Base-by-base conservation (phyloP, 306 rosid species). In the Oemleria cerasiformis region DNA sequence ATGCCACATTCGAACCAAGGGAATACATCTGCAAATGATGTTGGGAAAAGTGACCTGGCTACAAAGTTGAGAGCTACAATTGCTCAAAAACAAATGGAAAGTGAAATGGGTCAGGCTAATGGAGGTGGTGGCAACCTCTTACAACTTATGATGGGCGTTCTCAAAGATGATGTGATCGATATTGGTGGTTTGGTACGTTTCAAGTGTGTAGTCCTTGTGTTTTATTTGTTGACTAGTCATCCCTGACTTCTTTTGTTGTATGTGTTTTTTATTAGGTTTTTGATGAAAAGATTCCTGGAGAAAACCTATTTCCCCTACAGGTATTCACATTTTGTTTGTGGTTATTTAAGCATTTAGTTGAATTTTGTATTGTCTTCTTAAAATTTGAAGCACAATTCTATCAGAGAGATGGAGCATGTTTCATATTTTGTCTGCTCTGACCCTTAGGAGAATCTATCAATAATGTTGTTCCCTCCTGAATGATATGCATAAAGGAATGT, bases 1-100 rank as follows among this genome's bases (percentile, higher is more conserved):
- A 65, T 91, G 43, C 83, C 91, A 71, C 82, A 84, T 65, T 48
- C 48, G 65, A 82, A 76, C 41, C 84, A 85, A 71, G 91, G 88
- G 68, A 79, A 71, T 86, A 74, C 81, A 69, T 68, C 88, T 36
- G 53, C 70, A 58, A 78, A 54, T 73, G 94, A 89, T 76, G 86
- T 84, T 53, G 99, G 90, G 57, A 90, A 84, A 77, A 86, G 82
- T 76, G 99, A 95, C 73, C 89, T 95, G 73, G 99, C 99, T n/a
- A 86, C 88, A 68, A 95, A 89, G 82, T 78, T 95, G 86, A 89
- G 97, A 75, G 96, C 92, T 69, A 91, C 97, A 58, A 95, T 95
- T 78, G 96, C 96, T 78, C 91, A 91, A 64, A 91, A 91, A 77
- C 96, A 89, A 83, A 85, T 88, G 88, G 99, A 95, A 77, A 88